Evolutionary conservation across 192 early-diverging fungal species (phyloP).

Genomic region (Phlyctochytrium bullatum): DNA sequence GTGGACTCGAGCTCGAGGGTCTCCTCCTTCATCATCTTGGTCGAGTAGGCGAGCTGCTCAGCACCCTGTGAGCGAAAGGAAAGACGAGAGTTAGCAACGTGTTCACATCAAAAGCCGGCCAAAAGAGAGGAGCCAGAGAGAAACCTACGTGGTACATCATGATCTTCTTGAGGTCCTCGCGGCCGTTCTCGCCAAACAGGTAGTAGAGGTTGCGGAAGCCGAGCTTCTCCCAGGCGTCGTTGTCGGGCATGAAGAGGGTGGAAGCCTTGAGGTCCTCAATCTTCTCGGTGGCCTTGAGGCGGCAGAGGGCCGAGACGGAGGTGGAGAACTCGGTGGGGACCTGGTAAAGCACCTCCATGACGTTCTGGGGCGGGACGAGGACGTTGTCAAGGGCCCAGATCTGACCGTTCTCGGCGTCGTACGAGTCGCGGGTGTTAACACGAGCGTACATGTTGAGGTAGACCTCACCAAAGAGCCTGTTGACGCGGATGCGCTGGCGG

Average conservation of each 20-base stretch:
- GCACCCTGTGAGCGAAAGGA: slow-evolving; percentile 13
- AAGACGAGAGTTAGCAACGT: too few species aligned
- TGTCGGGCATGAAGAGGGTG: slow-evolving; percentile 32
- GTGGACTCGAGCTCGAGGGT: slow-evolving; percentile 17
- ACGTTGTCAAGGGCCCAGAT: slow-evolving; percentile 31
- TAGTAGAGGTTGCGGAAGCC: slow-evolving; percentile 32
- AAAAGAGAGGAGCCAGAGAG: slow-evolving; percentile 4
- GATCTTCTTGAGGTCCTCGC: slow-evolving; percentile 34
- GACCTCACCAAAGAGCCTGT: slow-evolving; percentile 9
- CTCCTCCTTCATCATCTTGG: slow-evolving; percentile 31
- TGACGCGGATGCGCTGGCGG: slow-evolving; percentile 36
- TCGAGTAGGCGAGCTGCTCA: slow-evolving; percentile 29
- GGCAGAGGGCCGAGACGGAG: slow-evolving; percentile 14
- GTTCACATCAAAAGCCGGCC: slow-evolving; percentile 5
- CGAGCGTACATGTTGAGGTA: slow-evolving; percentile 34
- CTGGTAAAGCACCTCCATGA: slow-evolving; percentile 12
- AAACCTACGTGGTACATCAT: slow-evolving; percentile 33
- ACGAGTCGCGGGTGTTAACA: slow-evolving; percentile 9
- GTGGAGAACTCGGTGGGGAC: slow-evolving; percentile 35
- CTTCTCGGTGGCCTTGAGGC: slow-evolving; percentile 12
- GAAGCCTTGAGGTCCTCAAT: slow-evolving; percentile 7
- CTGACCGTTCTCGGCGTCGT: slow-evolving; percentile 33
- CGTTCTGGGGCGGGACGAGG: slow-evolving; percentile 18
- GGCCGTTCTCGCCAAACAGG: slow-evolving; percentile 27
- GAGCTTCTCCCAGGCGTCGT: slow-evolving; percentile 33